A percentile compares a stretch with the other conserved stretches of the same genome.
Evolutionary conservation across 164 flowering plant genomes (phyloP).

Genomic region (Magnolia officinalis): DNA sequence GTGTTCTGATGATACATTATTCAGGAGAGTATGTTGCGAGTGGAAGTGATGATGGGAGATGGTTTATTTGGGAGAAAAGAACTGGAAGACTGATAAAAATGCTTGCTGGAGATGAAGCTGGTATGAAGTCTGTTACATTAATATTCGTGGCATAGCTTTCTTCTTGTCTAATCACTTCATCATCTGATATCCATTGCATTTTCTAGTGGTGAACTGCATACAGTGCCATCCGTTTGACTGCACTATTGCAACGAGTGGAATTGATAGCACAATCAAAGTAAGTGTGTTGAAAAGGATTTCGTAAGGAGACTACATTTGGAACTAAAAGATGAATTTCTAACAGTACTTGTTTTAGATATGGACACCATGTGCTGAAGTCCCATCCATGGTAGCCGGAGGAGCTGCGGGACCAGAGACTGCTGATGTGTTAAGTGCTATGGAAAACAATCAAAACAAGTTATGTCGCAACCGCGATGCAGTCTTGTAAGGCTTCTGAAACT

Average conservation of each 20-base stretch:
- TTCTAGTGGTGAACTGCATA: constrained; percentile 86
- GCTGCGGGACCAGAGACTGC: constrained; percentile 66
- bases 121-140: constrained; percentile 29
- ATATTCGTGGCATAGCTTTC: background rate
- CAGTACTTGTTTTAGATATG: constrained; percentile 49
- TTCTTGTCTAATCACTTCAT: background rate
- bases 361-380: constrained; percentile 70
- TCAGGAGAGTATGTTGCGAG: constrained; percentile 88
- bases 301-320: background rate
- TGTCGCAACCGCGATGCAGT: constrained; percentile 52
- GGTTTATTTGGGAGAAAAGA: constrained; percentile 97
- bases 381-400: constrained; percentile 78
- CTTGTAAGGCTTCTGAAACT: constrained; percentile 44
- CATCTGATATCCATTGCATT: constrained; percentile 8
- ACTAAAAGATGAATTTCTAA: constrained; percentile 10
- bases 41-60: constrained; percentile 99
- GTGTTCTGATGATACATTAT: background rate
- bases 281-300: constrained; percentile 8
- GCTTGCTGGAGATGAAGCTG: constrained; percentile 91
- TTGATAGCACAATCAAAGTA: constrained; percentile 89
- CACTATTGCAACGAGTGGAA: constrained; percentile 91
- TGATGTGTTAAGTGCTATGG: constrained; percentile 67
- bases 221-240: constrained; percentile 93
- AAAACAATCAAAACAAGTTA: constrained; percentile 70
- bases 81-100: constrained; percentile 90